Evolutionary conservation across 1,139 yeast genomes (phyloP), one percentile per base, ranked within the genome.

Genomic region (Pichia sp.): DNA sequence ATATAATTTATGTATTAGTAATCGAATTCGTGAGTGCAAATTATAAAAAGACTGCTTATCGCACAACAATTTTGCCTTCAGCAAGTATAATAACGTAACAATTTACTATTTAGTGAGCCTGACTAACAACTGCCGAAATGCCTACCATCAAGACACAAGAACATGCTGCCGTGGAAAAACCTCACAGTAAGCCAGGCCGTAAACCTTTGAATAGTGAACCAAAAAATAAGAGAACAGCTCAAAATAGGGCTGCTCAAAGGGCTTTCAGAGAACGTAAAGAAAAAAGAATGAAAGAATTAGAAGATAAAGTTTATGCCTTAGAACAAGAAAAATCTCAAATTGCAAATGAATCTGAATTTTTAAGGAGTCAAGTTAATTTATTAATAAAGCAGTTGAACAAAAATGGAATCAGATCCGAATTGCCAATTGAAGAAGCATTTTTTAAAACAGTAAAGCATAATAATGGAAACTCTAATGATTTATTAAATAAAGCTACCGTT

Each of bases 221-320:
- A 4, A 76, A 76, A 59, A 80, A 81, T 57, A 90, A 87, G 70
- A 73, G 98, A 56, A 87, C 96, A 23, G 97, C 97, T 1, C 98
- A 92, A 66, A 92, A 92, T 64, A 74, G 98, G 59, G 97, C 97
- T 7, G 98, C 98, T 23, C 98, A 92, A 66, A 73, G 97, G 47
- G 97, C 97, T 9, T 92, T 89, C 65, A 73, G 98, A 50, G 97
- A 92, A 64, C 77, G 98, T 52, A 92, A 92, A 64, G 97, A 92
- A 63, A 74, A 74, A 46, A 87, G 85, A 59, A 76, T 92, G 81
- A 77, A 81, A 59, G 96, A 89, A 51, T 71, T 92, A 50, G 97
- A 90, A 61, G 82, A 80, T 45, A 81, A 85, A 55, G 95, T 90
- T 22, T 65, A 71, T 47, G 65, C 68, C 50, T 71, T 90, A 53